phyloP scores from a whole-genome alignment of 306 rosid species.

The Glycyrrhiza uralensis region DNA sequence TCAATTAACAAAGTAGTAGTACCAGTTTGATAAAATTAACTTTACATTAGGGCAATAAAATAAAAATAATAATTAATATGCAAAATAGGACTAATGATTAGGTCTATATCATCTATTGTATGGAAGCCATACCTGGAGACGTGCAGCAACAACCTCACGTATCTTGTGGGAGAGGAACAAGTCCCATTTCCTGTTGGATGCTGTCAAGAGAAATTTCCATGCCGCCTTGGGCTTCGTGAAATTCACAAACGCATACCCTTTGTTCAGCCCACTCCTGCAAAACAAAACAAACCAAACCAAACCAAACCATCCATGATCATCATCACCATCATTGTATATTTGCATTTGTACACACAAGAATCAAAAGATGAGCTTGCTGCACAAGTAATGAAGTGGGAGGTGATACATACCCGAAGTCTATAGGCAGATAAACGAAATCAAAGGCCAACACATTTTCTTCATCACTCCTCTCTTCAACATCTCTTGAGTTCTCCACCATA shows the following conservation, averaged over 20 bases:
- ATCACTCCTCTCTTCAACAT: neutral
- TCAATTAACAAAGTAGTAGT: no score
- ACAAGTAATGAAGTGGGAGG: neutral
- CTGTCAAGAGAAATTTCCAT: constrained; percentile 37
- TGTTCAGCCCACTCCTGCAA: constrained; percentile 49
- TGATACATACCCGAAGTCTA: constrained; percentile 65
- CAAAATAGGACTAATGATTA: neutral
- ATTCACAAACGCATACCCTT: constrained; percentile 72
- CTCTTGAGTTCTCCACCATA: constrained; percentile 14
- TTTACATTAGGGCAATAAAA: no score
- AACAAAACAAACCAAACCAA: no score
- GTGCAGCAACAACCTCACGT: constrained; percentile 44
- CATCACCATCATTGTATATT: no score
- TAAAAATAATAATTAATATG: neutral
- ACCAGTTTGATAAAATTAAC: no score
- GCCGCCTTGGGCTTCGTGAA: constrained; percentile 49
- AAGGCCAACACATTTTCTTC: constrained; percentile 26
- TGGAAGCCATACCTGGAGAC: constrained; percentile 48
- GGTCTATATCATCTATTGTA: neutral
- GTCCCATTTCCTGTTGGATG: constrained; percentile 38
- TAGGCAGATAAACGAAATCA: constrained; percentile 60
- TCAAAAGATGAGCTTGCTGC: no score
- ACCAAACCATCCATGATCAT: neutral
- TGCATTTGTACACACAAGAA: no score
- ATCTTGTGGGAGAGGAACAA: constrained; percentile 46